Conservation (phyloP, 2,329 filamentous ascomycete species). For the Plenodomus lindquistii region DNA sequence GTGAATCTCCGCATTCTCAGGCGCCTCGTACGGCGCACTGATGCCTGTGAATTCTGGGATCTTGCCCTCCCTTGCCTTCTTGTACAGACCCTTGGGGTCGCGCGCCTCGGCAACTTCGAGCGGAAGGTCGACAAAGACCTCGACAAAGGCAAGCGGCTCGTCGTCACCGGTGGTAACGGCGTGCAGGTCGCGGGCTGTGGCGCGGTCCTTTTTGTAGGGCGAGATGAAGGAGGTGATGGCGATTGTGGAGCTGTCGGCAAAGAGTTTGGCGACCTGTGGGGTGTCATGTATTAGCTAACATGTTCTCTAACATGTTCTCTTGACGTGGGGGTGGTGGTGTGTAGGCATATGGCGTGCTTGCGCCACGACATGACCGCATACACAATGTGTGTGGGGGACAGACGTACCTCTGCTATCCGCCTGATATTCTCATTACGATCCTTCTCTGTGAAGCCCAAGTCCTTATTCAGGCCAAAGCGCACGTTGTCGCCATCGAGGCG, state of each 20-base stretch:
- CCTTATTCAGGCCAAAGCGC: constrained; percentile 96
- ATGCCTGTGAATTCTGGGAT: constrained; percentile 98
- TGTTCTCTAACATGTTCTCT: neutral
- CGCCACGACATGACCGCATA: constrained; percentile 1
- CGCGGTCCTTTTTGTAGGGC: constrained; percentile 85
- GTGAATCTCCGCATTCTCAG: constrained; percentile 81
- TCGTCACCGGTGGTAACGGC: constrained; percentile 59
- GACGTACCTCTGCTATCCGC: constrained; percentile 76
- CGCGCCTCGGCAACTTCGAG: constrained; percentile 91
- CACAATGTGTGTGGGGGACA: neutral
- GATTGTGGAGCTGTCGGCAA: constrained; percentile 85
- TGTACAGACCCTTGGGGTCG: constrained; percentile 97
- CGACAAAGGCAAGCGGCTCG: constrained; percentile 79
- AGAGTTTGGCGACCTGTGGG: constrained; percentile 82
- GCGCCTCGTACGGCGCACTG: constrained; percentile 91
- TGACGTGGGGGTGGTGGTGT: constrained; percentile 1
- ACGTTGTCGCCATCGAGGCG: constrained; percentile 98
- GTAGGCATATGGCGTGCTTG: constrained; percentile 19
- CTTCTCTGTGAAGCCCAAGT: constrained; percentile 89
- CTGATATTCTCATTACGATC: constrained; percentile 98
- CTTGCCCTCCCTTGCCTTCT: constrained; percentile 89
- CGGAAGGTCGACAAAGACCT: constrained; percentile 91
- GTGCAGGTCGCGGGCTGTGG: constrained; percentile 81
- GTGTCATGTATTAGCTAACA: neutral
- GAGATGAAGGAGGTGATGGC: constrained; percentile 97